These are phyloP conservation scores for Dryadomyces sulphureus DNA, from an alignment of 2,329 filamentous ascomycete genomes.

Conservation along the genomic window DNA sequence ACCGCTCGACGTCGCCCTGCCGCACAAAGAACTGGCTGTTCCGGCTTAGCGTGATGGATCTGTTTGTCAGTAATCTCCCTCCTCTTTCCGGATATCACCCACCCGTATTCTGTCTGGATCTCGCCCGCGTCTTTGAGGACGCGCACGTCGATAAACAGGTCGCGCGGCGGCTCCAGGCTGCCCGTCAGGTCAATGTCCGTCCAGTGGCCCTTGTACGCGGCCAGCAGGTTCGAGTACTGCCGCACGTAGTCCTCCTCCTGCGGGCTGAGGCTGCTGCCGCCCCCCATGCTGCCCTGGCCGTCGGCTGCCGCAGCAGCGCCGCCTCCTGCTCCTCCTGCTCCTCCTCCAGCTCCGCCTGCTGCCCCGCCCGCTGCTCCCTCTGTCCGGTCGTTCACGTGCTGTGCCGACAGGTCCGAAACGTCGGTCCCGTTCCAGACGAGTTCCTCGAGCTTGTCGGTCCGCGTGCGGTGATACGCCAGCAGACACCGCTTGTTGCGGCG, in stretches of 20 bases:
- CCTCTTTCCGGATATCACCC: constrained; percentile 19
- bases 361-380: constrained; percentile 16
- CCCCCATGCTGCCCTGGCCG: constrained; percentile 19
- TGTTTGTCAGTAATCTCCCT: constrained; percentile 23
- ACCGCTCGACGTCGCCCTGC: constrained; percentile 83
- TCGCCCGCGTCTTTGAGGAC: constrained; percentile 95
- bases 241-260: constrained; percentile 95
- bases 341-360: constrained; percentile 10
- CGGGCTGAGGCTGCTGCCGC: constrained; percentile 69
- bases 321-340: constrained; percentile 15
- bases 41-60: constrained; percentile 88
- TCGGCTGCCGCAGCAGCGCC: background rate
- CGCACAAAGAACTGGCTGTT: constrained; percentile 97
- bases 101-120: constrained; percentile 99
- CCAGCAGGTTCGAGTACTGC: constrained; percentile 78
- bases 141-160: constrained; percentile 92
- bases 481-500: constrained; percentile 91
- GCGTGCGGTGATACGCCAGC: constrained; percentile 81
- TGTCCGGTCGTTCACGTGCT: constrained; percentile 31
- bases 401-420: constrained; percentile 53
- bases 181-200: constrained; percentile 94
- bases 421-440: constrained; percentile 87
- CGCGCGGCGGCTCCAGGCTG: constrained; percentile 81
- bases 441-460: constrained; percentile 82
- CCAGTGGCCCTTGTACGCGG: constrained; percentile 97